Conservation (phyloP, 2,329 filamentous ascomycete genomes). For the Coniella vitis region DNA sequence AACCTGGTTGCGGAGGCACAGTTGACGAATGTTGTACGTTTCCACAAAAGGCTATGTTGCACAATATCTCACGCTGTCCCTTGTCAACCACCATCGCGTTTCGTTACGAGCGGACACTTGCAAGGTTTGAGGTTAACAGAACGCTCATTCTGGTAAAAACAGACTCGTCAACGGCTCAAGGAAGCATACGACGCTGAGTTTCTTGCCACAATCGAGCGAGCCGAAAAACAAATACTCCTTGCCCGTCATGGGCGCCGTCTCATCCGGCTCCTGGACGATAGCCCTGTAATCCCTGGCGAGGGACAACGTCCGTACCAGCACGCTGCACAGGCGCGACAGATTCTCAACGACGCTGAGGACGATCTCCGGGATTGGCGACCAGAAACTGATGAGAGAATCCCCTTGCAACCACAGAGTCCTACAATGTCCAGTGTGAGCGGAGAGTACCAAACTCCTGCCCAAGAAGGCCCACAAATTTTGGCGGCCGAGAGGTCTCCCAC, state of each 20-base stretch:
- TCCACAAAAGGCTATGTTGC: not conserved
- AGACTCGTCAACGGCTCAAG: constrained; percentile 95
- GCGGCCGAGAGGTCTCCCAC: constrained; percentile 6
- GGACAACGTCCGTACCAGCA: constrained; percentile 61
- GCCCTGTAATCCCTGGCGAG: constrained; percentile 83
- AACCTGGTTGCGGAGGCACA: constrained; percentile 94
- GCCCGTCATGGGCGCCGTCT: constrained; percentile 85
- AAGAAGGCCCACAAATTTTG: not conserved
- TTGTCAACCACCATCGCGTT: too few species aligned
- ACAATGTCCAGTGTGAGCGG: constrained; percentile 1
- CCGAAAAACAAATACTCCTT: constrained; percentile 93
- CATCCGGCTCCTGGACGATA: constrained; percentile 80
- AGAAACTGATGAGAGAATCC: constrained; percentile 28
- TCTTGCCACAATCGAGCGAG: constrained; percentile 85
- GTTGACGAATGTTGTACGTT: constrained; percentile 80
- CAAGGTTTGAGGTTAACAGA: too few species aligned
- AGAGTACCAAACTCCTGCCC: not conserved
- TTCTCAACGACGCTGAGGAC: constrained; percentile 88
- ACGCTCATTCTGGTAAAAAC: too few species aligned
- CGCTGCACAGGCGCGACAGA: constrained; percentile 64
- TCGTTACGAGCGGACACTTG: too few species aligned
- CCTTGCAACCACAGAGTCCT: constrained; percentile 4
- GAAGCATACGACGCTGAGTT: constrained; percentile 88
- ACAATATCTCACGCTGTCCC: too few species aligned
- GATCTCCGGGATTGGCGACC: constrained; percentile 72